Conservation (phyloP, 2,329 filamentous ascomycete species). For the Phyllosticta paracitricarpa region DNA sequence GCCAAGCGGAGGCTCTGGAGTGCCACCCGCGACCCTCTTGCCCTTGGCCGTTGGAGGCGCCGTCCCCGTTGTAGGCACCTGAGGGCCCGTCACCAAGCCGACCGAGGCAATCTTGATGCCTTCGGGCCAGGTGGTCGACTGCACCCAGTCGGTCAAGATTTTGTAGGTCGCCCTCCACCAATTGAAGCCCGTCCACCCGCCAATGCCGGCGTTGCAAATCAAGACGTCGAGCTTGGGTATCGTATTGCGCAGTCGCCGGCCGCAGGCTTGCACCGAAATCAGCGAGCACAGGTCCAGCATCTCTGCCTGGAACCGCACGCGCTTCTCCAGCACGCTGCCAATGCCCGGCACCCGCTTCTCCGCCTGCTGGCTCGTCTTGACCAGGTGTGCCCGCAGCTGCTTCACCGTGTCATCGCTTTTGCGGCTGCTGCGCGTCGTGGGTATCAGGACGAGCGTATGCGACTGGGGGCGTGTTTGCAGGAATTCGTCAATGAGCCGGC, state of each 20-base stretch:
- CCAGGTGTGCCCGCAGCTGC: slow-evolving; percentile 54
- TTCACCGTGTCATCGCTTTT: slow-evolving; percentile 67
- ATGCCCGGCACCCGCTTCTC: slow-evolving; percentile 28
- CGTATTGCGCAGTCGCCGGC: slow-evolving; percentile 41
- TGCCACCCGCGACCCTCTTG: slow-evolving; percentile 10
- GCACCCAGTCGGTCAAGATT: slow-evolving; percentile 52
- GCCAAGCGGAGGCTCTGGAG: slow-evolving; percentile 53
- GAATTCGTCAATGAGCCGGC: slow-evolving; percentile 85
- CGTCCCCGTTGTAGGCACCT: slow-evolving; percentile 32
- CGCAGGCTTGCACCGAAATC: slow-evolving; percentile 44
- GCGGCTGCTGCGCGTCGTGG: slow-evolving; percentile 65
- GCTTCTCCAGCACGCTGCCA: slow-evolving; percentile 29
- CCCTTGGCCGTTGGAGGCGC: slow-evolving; percentile 13
- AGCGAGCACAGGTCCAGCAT: slow-evolving; percentile 49
- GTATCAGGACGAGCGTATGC: slow-evolving; percentile 66
- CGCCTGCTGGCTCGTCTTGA: slow-evolving; percentile 31
- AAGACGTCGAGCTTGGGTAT: slow-evolving; percentile 68
- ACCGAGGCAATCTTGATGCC: slow-evolving; percentile 58
- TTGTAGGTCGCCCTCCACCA: slow-evolving; percentile 52
- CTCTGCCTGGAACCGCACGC: slow-evolving; percentile 46
- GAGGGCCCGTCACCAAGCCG: slow-evolving; percentile 44
- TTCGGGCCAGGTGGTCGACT: slow-evolving; percentile 64
- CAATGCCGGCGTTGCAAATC: slow-evolving; percentile 80
- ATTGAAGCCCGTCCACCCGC: slow-evolving; percentile 72
- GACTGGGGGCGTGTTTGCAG: slow-evolving; percentile 55